Evolutionary conservation across 306 rosid species (phyloP).

Genomic region (Carpinus viminea): DNA sequence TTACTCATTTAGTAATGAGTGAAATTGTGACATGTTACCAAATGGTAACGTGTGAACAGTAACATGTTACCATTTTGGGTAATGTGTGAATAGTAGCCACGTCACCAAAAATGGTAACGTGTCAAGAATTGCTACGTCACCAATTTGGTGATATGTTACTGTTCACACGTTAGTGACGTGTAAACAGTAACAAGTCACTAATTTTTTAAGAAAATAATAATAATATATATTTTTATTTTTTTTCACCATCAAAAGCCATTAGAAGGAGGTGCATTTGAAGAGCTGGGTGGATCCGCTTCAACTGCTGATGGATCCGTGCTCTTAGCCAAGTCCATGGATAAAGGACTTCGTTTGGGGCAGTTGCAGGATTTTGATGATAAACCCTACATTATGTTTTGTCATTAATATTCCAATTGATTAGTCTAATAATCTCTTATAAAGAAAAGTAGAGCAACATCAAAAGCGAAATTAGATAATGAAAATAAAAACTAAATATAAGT

Average conservation of each 20-base stretch:
- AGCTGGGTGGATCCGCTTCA: conserved; percentile 66
- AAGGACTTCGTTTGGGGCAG: conserved; percentile 54
- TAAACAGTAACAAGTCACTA: no score
- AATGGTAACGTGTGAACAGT: no score
- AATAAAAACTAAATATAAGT: background rate
- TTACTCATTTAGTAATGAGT: no score
- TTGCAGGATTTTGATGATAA: conserved; percentile 67
- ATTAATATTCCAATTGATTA: conserved; percentile 17
- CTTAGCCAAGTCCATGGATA: conserved; percentile 47
- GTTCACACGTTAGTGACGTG: no score
- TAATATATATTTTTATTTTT: no score
- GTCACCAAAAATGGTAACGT: no score
- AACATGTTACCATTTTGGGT: no score
- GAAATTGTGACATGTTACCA: no score
- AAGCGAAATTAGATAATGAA: background rate
- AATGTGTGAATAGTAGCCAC: no score
- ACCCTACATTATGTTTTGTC: conserved; percentile 58
- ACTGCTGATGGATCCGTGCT: conserved; percentile 53
- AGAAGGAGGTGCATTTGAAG: conserved; percentile 64
- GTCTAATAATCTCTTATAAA: conserved; percentile 17
- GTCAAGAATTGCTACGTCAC: no score
- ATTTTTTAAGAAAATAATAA: no score
- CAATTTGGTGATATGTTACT: no score
- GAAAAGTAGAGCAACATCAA: background rate
- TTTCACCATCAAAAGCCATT: conserved; percentile 20